These are phyloP conservation scores for Ophiostoma himal-ulmi DNA, from an alignment of 2,329 filamentous ascomycete species.

Conservation along the genomic window DNA sequence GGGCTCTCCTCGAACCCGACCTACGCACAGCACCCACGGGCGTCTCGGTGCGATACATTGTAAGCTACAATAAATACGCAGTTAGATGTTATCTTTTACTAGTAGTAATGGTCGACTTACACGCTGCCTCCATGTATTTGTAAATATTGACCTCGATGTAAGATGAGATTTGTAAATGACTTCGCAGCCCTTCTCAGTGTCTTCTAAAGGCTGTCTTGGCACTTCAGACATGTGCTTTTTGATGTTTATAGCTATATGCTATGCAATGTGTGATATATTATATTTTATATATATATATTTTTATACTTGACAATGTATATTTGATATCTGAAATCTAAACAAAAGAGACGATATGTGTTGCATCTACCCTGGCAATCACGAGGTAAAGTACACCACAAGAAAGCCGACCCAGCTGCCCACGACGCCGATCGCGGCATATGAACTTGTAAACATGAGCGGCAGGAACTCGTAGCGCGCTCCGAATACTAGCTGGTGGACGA, in stretches of 20 bases:
- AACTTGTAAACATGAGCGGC: constrained; percentile 94
- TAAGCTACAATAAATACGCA: not conserved
- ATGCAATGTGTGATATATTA: too few species aligned
- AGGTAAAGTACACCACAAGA: constrained; percentile 79
- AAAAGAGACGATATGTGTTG: not conserved
- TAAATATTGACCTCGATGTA: not conserved
- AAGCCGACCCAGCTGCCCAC: constrained; percentile 94
- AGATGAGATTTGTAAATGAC: not conserved
- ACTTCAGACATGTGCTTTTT: not conserved
- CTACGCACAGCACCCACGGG: not conserved
- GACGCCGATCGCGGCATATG: constrained; percentile 89
- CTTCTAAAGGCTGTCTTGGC: not conserved
- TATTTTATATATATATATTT: not conserved
- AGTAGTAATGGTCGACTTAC: not conserved
- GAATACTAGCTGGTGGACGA: constrained; percentile 78
- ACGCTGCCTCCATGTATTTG: not conserved
- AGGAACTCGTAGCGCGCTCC: constrained; percentile 80
- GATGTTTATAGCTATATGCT: too few species aligned
- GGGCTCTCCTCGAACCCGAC: constrained; percentile 1
- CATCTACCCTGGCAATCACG: constrained; percentile 32
- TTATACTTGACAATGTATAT: not conserved
- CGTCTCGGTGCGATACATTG: not conserved
- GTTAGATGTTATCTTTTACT: too few species aligned
- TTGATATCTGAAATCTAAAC: constrained; percentile 1
- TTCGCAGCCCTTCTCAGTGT: not conserved